These are phyloP conservation scores for Cylindrotheca closterium DNA, from an alignment of 108 stramenopile genomes.

Conservation along the genomic window DNA sequence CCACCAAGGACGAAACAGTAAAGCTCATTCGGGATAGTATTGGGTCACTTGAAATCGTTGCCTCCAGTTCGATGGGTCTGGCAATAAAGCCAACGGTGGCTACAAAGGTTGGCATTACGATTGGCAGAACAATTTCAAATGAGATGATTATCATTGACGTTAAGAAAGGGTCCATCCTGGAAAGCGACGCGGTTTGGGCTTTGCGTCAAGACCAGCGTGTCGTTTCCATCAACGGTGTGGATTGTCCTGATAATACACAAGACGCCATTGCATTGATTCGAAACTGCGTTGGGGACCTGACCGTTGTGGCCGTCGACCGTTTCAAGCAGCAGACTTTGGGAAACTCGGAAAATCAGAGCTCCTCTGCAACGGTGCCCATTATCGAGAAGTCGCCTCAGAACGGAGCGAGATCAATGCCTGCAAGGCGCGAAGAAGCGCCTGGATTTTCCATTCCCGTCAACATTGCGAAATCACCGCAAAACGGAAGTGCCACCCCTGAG, in stretches of 20 bases:
- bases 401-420: not conserved
- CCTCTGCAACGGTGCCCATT: no score
- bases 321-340: not conserved
- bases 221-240: slow-evolving; percentile 3
- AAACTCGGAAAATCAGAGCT: no score
- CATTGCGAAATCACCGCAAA: no score
- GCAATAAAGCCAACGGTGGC: not conserved
- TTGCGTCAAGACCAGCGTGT: not conserved
- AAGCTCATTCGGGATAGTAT: not conserved
- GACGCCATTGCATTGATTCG: not conserved
- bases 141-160: slow-evolving; percentile 1
- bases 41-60: slow-evolving; percentile 1
- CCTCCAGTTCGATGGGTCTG: not conserved
- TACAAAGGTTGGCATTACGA: not conserved
- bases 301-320: slow-evolving; percentile 6
- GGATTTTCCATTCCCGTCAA: not conserved
- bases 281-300: not conserved
- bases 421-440: no score
- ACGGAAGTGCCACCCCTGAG: not conserved
- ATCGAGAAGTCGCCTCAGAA: no score
- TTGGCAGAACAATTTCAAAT: not conserved
- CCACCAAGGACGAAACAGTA: not conserved
- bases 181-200: not conserved
- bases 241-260: not conserved
- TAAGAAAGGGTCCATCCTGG: not conserved